Percentiles rank a stretch among this genome's conserved stretches.
Conservation (phyloP, 2,329 filamentous ascomycete genomes). For the Claviceps pazoutovae region DNA sequence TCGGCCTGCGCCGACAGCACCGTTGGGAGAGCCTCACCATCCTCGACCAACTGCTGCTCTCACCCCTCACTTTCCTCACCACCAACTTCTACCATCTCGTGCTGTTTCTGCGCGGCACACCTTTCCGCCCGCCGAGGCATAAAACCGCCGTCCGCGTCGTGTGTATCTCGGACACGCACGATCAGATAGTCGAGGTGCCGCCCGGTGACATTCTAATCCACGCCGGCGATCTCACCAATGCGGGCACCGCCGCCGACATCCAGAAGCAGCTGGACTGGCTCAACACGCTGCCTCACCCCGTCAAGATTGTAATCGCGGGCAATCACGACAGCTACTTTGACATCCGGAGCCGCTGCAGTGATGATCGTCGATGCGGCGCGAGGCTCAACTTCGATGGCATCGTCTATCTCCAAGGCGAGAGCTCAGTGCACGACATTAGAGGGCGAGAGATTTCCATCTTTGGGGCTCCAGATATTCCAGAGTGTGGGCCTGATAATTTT, state of each 20-base stretch:
- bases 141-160: conserved; percentile 56
- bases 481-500: conserved; percentile 56
- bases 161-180: conserved; percentile 84
- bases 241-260: conserved; percentile 57
- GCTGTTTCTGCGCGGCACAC: conserved; percentile 51
- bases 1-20: conserved; percentile 34
- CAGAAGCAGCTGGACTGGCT: conserved; percentile 82
- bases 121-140: conserved; percentile 42
- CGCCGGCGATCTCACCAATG: conserved; percentile 70
- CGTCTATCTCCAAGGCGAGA: conserved; percentile 60
- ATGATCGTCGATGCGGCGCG: conserved; percentile 38
- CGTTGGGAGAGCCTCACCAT: conserved; percentile 36
- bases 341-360: conserved; percentile 39
- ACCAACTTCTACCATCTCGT: conserved; percentile 50
- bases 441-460: conserved; percentile 48
- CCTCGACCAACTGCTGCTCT: conserved; percentile 50
- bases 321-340: conserved; percentile 89
- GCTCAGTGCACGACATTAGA: conserved; percentile 48
- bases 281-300: conserved; percentile 52
- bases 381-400: conserved; percentile 52
- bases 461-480: conserved; percentile 68
- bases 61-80: conserved; percentile 52
- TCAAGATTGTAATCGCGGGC: conserved; percentile 73
- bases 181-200: conserved; percentile 46
- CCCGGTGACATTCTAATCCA: conserved; percentile 78